Conservation (phyloP, 1,139 yeast species). For the Schizosaccharomyces versatilis region DNA sequence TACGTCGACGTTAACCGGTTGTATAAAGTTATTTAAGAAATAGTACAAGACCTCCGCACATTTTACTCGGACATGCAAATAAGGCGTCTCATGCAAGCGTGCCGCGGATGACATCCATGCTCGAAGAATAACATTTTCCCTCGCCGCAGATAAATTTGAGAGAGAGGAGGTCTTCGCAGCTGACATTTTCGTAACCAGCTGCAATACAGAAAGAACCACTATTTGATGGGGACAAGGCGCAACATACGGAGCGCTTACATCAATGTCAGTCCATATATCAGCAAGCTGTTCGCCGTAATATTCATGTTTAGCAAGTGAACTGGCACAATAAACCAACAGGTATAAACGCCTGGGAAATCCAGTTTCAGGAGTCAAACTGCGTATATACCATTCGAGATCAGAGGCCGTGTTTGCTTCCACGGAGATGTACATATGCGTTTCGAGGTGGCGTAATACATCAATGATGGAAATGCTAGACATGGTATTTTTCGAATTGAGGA, state of each 20-base stretch:
- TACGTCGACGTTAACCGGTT: not conserved
- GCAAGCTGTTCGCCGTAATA: not conserved
- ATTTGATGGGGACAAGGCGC: not conserved
- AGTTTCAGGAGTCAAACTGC: not conserved
- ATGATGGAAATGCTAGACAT: not conserved
- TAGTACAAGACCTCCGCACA: not conserved
- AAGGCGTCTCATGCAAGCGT: not conserved
- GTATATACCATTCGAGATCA: not conserved
- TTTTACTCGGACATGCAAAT: not conserved
- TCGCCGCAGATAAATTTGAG: not conserved
- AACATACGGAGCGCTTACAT: not conserved
- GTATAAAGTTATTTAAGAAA: not conserved
- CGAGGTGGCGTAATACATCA: not conserved
- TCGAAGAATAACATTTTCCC: not conserved
- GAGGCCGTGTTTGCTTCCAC: not conserved
- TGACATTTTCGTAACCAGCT: not conserved
- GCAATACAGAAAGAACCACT: not conserved
- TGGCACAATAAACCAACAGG: not conserved
- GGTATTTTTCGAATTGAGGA: not conserved
- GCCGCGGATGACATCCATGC: not conserved
- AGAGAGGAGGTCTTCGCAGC: not conserved
- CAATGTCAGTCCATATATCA: not conserved
- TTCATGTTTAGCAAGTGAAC: not conserved
- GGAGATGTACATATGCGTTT: not conserved
- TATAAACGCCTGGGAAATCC: not conserved